phyloP scores from a whole-genome alignment of 2,329 filamentous ascomycete genomes.

The Exophiala mesophila region DNA sequence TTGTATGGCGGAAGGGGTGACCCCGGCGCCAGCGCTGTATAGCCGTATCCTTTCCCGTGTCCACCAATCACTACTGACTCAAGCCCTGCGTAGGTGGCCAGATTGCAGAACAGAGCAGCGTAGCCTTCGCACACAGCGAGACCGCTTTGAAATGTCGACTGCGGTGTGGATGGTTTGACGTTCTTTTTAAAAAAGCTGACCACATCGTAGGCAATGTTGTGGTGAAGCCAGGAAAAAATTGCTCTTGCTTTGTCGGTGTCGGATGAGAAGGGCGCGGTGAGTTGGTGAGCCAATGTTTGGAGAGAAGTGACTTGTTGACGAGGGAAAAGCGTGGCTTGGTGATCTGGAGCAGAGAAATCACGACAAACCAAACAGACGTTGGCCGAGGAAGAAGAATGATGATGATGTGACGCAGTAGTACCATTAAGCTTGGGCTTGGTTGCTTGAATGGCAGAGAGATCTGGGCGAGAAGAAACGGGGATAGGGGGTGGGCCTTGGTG shows the following conservation, averaged over 20 bases:
- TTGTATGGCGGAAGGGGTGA: conserved; percentile 61
- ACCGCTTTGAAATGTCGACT: conserved; percentile 69
- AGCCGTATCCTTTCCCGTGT: conserved; percentile 82
- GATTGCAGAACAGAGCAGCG: conserved; percentile 71
- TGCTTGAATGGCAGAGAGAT: conserved; percentile 52
- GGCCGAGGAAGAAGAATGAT: conserved; percentile 19
- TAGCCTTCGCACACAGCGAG: conserved; percentile 90
- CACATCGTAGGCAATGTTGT: conserved; percentile 85
- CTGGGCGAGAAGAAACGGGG: conserved; percentile 52
- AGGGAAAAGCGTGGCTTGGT: conserved; percentile 71
- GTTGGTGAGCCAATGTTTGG: conserved; percentile 67
- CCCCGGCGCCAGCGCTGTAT: conserved; percentile 58
- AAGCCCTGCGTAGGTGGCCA: conserved; percentile 74
- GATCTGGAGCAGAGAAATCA: conserved; percentile 79
- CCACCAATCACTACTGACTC: conserved; percentile 70
- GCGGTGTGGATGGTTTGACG: conserved; percentile 62
- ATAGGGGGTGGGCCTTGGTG: conserved; percentile 43
- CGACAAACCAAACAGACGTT: conserved; percentile 70
- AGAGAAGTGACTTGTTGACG: conserved; percentile 67
- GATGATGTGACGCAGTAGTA: conserved; percentile 7
- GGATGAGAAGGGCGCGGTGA: conserved; percentile 75
- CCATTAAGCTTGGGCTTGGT: conserved; percentile 41
- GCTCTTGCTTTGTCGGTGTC: conserved; percentile 84
- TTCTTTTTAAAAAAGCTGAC: conserved; percentile 70
- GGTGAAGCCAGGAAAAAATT: conserved; percentile 92